Base-by-base conservation (phyloP, 108 stramenopile species). In the Conticribra weissflogii region DNA sequence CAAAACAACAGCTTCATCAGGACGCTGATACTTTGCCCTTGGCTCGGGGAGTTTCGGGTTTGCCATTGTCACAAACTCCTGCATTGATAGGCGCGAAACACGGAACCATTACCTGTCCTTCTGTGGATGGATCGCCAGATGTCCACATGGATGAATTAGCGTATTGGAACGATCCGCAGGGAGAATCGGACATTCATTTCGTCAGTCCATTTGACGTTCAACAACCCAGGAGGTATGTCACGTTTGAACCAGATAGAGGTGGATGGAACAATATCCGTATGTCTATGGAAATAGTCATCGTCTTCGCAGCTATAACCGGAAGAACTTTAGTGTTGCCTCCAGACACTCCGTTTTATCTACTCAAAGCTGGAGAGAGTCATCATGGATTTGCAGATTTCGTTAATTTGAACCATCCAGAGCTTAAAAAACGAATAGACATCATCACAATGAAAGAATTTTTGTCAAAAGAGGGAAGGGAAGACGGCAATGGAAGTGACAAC, bases 241-340 rank as follows among this genome's bases (percentile, higher is more conserved):
- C 86, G 12, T 92, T 88, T 76, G 88, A 92, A 70, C 86, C 86
- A 0, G 90, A 92, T 60, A 55, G 72, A 44, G 90, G 88, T 22
- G 92, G 92, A 24, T 93, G 87, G 87, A 93, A 93, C 68, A 92
- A 92, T 51, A 85, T 88, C 24, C 83, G 93, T 32, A 91, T 94
- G 90, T 81, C 73, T 9, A 62, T 94, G 66, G 96, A 97, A 75
- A 86, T 76, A 18, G 68, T 97, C 9, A 68, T 95, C 34, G 90
- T 94, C 17, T 62, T 92, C 23, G 96, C 94, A 12, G 83, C 90
- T 4, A 88, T 80, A 28, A 93, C 90, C 15, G 93, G 94, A 46
- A 64, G 96, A 29, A 92, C 92, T 2, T 56, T 97, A 27, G 93
- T 97, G 0, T 50, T 97, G 31, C 96, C 96, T 27, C 96, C 96